phyloP scores from a whole-genome alignment of 345 rosid genomes.

The Eucalyptus marginata region DNA sequence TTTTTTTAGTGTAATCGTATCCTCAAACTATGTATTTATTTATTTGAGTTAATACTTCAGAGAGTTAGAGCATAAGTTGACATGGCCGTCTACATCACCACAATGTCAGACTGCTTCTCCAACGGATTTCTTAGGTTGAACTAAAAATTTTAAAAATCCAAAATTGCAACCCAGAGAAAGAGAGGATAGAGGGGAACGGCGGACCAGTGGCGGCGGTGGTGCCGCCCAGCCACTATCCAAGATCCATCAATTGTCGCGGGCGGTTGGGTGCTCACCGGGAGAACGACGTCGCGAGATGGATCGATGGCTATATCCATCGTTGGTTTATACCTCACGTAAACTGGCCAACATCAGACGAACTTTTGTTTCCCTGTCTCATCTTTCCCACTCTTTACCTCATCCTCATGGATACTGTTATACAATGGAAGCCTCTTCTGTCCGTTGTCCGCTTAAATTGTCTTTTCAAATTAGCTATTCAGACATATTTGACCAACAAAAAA shows the following conservation, averaged over 20 bases:
- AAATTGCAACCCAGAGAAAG: neutral
- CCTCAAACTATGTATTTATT: no score
- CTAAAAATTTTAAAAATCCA: neutral
- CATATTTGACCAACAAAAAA: neutral
- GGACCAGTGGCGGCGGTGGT: neutral
- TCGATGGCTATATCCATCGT: neutral
- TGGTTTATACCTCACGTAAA: neutral
- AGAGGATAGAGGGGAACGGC: neutral
- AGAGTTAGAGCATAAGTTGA: neutral
- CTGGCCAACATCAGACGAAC: neutral
- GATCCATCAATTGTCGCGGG: neutral
- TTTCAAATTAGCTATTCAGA: neutral
- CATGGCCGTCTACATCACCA: neutral
- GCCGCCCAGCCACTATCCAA: neutral
- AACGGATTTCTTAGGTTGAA: neutral
- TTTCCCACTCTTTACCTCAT: neutral
- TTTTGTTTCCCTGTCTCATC: neutral
- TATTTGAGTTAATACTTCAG: no score
- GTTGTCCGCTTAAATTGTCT: neutral
- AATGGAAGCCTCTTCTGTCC: neutral
- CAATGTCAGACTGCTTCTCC: neutral
- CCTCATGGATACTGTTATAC: neutral
- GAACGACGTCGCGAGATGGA: neutral
- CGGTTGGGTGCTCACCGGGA: neutral
- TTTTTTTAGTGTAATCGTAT: no score